Conservation (phyloP, 257 asterid genomes). For the Solanum ossicruentum region DNA sequence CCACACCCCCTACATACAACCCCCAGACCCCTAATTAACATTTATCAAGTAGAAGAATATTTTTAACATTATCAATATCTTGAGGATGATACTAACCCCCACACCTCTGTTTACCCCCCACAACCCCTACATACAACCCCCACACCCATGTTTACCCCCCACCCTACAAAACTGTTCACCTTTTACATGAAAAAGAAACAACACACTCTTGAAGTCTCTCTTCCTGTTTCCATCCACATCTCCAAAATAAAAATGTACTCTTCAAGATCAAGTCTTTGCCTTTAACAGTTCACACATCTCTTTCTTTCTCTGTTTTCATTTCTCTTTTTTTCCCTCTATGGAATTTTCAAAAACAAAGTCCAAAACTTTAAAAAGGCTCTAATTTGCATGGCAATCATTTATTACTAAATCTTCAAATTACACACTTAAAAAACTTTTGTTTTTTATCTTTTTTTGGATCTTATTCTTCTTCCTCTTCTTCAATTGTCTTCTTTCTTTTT, state of each 20-base stretch:
- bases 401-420: constrained; percentile 4
- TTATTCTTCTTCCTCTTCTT: neutral
- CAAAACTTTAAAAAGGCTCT: constrained; percentile 26
- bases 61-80: no score
- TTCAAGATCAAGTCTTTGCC: constrained; percentile 16
- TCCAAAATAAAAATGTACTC: constrained; percentile 1
- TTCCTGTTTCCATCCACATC: neutral
- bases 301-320: constrained; percentile 12
- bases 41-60: no score
- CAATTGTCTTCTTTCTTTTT: neutral
- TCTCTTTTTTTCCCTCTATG: constrained; percentile 48
- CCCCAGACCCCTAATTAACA: no score
- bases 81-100: no score
- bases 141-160: neutral
- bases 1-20: no score
- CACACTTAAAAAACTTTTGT: neutral
- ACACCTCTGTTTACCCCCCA: no score
- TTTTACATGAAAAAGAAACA: constrained; percentile 37
- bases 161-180: constrained; percentile 24
- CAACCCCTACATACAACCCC: no score
- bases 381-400: constrained; percentile 58
- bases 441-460: constrained; percentile 6
- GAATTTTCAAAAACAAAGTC: constrained; percentile 51
- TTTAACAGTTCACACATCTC: neutral
- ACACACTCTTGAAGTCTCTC: constrained; percentile 8